These are phyloP conservation scores for Penicillium pancosmium DNA, from an alignment of 495 filamentous ascomycete species.

Conservation along the genomic window DNA sequence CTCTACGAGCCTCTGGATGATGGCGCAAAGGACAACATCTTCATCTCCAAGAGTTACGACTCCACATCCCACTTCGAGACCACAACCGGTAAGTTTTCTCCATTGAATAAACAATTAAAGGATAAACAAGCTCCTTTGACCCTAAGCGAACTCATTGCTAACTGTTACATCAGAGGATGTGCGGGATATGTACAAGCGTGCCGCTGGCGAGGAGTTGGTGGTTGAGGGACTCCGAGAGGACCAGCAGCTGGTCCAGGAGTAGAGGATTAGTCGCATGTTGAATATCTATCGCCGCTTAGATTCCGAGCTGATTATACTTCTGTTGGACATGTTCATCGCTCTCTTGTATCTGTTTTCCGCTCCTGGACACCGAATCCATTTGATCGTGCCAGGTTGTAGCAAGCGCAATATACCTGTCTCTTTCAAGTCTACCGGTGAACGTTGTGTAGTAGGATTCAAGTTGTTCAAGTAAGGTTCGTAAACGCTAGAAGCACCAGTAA, in stretches of 20 bases:
- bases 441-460: neutral
- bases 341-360: constrained; percentile 20
- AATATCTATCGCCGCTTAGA: constrained; percentile 40
- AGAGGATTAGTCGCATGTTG: constrained; percentile 22
- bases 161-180: constrained; percentile 70
- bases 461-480: neutral
- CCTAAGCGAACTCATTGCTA: constrained; percentile 5
- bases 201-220: constrained; percentile 84
- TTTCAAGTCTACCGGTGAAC: neutral
- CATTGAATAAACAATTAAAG: no score
- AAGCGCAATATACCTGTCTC: constrained; percentile 21
- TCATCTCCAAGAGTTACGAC: constrained; percentile 98
- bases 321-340: constrained; percentile 32
- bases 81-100: constrained; percentile 59
- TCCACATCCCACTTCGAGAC: constrained; percentile 98
- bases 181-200: constrained; percentile 86
- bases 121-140: no score
- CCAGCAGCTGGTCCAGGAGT: constrained; percentile 54
- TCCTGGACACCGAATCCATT: constrained; percentile 13
- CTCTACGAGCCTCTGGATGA: constrained; percentile 90
- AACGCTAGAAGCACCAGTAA: neutral
- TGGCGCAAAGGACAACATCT: constrained; percentile 87
- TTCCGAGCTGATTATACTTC: constrained; percentile 33
- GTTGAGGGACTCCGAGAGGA: constrained; percentile 58
- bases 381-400: constrained; percentile 18